phyloP scores from a whole-genome alignment of 2,329 filamentous ascomycete species.

The Aspergillus piperis region DNA sequence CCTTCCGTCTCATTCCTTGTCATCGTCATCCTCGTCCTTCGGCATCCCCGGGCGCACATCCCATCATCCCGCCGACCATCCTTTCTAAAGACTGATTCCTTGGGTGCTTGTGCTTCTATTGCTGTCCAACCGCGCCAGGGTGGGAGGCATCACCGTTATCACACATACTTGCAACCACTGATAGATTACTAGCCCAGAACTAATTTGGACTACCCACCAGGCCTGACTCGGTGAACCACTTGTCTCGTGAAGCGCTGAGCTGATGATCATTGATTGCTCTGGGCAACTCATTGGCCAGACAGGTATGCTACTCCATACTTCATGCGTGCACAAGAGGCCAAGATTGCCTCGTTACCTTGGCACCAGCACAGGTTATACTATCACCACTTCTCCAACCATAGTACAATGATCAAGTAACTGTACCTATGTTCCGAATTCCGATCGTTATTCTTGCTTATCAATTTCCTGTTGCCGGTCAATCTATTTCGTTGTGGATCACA shows the following conservation, averaged over 20 bases:
- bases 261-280: constrained; percentile 1
- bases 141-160: background rate
- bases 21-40: constrained; percentile 9
- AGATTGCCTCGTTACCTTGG: background rate
- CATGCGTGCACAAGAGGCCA: background rate
- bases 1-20: constrained; percentile 1
- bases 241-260: background rate
- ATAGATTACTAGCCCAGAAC: background rate
- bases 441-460: background rate
- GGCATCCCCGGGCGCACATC: constrained; percentile 15
- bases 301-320: background rate
- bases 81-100: background rate
- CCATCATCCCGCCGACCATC: constrained; percentile 3
- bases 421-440: background rate
- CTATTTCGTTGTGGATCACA: constrained; percentile 7
- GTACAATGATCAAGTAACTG: no score
- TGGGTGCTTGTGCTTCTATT: background rate
- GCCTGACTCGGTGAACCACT: background rate
- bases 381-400: background rate
- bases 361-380: background rate
- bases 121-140: constrained; percentile 8
- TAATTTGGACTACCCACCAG: background rate
- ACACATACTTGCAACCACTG: background rate
- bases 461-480: background rate
- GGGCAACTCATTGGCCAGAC: background rate